Base-by-base conservation (phyloP, 129 eudicot species). In the Escallonia herrerae region DNA sequence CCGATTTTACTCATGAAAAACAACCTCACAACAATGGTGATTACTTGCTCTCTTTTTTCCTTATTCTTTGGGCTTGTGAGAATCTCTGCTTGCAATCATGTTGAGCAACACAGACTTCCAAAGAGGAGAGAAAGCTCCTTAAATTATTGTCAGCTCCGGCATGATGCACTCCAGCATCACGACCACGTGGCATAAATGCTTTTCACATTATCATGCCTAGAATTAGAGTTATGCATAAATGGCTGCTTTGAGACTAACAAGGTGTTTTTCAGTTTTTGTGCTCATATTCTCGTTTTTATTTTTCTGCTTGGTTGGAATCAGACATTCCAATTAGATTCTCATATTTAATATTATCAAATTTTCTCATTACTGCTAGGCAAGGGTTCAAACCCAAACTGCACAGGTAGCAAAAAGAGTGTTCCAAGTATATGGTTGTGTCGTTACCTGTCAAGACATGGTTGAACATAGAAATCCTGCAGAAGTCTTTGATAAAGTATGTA, bases 391-490 rank as follows among this genome's bases (percentile, higher is more conserved):
- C 76, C 77, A 65, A 52, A 62, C 75, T 54, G 69, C 67, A 15
- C 76, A 56, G 46, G 64, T 80, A 15, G 58, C 86, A 42, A 79
- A 82, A 68, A 80, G 99, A 76, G 73, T 68, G 69, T 94, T 89
- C 77, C 95, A 94, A 76, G 96, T 89, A 59, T 94, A 86, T 82
- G 99, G 99, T 6, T 94, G 97, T 76, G 84, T 86, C 44, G 95
- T 89, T 37, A 89, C 93, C 65, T 66, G 79, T 72, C 64, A 86
- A 79, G 86, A 89, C 81, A 89, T 94, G 87, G 99, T 89, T 73
- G 84, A 76, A 73, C 90, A 40, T 47, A 80, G 54, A 56, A 93
- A 86, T 64, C 84, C 89, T 58, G 39, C 58, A 50, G 60, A 80
- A 68, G 43, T 49, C 40, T 94, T 89, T 71, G 81, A 94, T 67